phyloP scores from a whole-genome alignment of 148 eudicot genomes.

The Euryodendron excelsum region DNA sequence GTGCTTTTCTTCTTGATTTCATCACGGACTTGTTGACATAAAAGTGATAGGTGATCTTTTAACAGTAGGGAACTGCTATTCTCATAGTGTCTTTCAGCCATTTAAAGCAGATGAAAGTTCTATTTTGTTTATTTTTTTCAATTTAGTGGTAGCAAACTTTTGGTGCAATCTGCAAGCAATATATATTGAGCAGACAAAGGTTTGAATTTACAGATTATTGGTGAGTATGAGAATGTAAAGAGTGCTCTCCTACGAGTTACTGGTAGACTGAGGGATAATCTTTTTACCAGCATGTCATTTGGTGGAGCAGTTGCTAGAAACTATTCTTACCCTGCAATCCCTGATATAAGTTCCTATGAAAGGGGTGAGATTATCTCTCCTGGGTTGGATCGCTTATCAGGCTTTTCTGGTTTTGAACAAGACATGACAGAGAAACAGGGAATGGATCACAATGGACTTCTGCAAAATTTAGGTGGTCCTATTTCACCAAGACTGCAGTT shows the following conservation, averaged over 20 bases:
- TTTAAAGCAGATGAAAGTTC: too few species aligned
- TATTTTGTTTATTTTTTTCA: too few species aligned
- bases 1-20: not conserved
- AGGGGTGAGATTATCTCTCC: conserved; percentile 2
- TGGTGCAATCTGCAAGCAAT: too few species aligned
- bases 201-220: conserved; percentile 46
- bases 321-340: conserved; percentile 24
- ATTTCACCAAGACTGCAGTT: not conserved
- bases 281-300: conserved; percentile 18
- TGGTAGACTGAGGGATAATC: conserved; percentile 38
- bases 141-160: too few species aligned
- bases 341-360: conserved; percentile 12
- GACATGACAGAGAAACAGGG: conserved; percentile 13
- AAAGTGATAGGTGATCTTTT: not conserved
- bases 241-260: conserved; percentile 50
- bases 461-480: conserved; percentile 16
- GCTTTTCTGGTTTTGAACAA: not conserved
- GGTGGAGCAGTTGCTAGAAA: conserved; percentile 12
- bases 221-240: conserved; percentile 45
- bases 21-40: not conserved
- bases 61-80: not conserved
- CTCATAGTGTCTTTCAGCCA: not conserved
- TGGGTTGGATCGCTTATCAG: not conserved
- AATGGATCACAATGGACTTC: conserved; percentile 27
- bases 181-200: not conserved